Evolutionary conservation across 148 eudicot species (phyloP).

Genomic region (Silene latifolia): DNA sequence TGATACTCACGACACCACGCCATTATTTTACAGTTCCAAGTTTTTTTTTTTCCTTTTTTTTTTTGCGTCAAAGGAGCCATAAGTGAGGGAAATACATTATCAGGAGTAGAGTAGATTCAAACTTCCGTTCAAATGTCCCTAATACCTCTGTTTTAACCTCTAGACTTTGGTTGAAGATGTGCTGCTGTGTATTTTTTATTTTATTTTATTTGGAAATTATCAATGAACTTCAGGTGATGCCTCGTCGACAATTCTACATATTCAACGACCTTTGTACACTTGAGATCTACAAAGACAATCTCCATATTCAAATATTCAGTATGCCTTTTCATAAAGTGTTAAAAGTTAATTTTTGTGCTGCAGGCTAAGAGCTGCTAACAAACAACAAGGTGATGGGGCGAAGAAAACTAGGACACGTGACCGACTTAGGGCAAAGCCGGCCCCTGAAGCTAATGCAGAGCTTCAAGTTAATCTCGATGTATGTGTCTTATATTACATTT

Average conservation of each 20-base stretch:
- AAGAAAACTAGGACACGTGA: constrained; percentile 74
- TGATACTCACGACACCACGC: background rate
- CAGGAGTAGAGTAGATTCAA: no score
- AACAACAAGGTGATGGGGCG: constrained; percentile 59
- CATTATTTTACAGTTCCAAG: background rate
- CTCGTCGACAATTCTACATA: background rate
- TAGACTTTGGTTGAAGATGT: background rate
- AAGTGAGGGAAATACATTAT: no score
- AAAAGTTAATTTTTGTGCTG: constrained; percentile 8
- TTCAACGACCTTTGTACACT: no score
- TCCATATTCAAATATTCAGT: background rate
- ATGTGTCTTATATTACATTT: constrained; percentile 30
- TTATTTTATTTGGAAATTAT: background rate
- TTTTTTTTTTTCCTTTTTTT: no score
- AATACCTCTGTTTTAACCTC: no score
- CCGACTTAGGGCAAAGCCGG: constrained; percentile 65
- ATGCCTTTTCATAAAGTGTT: background rate
- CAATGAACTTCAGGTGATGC: background rate
- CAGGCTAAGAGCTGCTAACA: constrained; percentile 72
- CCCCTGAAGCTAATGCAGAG: constrained; percentile 97
- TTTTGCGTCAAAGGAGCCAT: no score
- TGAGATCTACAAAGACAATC: background rate
- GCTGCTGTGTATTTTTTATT: background rate
- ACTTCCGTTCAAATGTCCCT: no score
- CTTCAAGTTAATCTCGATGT: constrained; percentile 91